A percentile compares a stretch with the other conserved stretches of the same genome.
phyloP scores from a whole-genome alignment of 2,329 filamentous ascomycete species.

The Diaporthe eres region DNA sequence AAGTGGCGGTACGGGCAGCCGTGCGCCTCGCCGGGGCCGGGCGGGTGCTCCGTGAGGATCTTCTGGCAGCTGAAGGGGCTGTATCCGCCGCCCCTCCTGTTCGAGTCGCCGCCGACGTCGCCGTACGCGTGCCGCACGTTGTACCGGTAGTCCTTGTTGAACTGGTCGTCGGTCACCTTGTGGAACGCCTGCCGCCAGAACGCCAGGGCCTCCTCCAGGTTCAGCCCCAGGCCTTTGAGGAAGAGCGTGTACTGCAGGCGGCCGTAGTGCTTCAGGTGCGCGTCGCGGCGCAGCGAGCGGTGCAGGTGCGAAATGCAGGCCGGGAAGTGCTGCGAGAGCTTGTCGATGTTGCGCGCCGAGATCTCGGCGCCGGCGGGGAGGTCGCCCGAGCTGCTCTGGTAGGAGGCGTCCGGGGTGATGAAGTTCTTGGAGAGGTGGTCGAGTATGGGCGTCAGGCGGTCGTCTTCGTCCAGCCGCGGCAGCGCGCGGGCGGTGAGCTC shows the following conservation, averaged over 20 bases:
- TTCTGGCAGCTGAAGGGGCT: conserved; percentile 95
- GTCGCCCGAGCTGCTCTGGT: conserved; percentile 75
- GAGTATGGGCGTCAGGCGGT: conserved; percentile 80
- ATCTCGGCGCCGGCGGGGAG: conserved; percentile 78
- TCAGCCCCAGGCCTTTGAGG: conserved; percentile 94
- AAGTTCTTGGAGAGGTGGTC: conserved; percentile 95
- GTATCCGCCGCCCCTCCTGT: conserved; percentile 88
- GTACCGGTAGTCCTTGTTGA: conserved; percentile 98
- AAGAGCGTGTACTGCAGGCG: conserved; percentile 96
- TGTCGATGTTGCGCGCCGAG: conserved; percentile 83
- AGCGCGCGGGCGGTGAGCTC: conserved; percentile 93
- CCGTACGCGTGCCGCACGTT: conserved; percentile 96
- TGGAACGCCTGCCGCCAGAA: conserved; percentile 94
- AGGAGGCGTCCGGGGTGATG: conserved; percentile 88
- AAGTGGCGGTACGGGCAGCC: conserved; percentile 98
- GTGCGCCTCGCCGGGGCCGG: conserved; percentile 88
- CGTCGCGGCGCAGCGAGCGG: conserved; percentile 85
- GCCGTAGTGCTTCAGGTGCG: conserved; percentile 92
- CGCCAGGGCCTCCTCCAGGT: conserved; percentile 88
- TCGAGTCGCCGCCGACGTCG: conserved; percentile 93
- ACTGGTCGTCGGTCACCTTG: conserved; percentile 90
- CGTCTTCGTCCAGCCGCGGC: conserved; percentile 94
- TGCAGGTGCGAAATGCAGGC: conserved; percentile 96
- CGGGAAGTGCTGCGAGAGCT: conserved; percentile 85
- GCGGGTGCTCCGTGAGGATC: conserved; percentile 89